Conservation (phyloP, 768 basidiomycete genomes). For the Tricholoma bakamatsutake region DNA sequence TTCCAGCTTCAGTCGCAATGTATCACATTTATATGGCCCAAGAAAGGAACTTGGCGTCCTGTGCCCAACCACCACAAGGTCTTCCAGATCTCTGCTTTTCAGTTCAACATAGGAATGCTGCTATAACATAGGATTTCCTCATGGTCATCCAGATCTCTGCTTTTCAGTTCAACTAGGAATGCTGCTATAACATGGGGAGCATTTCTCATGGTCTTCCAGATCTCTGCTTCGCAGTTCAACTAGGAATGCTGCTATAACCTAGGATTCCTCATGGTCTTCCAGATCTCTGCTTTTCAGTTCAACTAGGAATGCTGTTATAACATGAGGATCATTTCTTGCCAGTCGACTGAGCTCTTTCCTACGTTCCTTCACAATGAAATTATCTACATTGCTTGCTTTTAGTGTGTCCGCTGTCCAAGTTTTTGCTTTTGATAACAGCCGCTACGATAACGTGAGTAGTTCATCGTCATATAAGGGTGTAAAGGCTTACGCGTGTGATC, state of each 20-base stretch:
- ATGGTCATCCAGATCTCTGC: not conserved
- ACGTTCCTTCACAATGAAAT: constrained; percentile 8
- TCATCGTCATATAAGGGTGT: not conserved
- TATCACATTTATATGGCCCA: not conserved
- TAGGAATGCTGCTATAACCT: too few relatives aligned
- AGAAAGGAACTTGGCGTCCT: not conserved
- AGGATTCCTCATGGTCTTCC: not conserved
- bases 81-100: too few relatives aligned
- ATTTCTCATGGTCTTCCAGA: not conserved
- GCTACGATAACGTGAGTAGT: constrained; percentile 55
- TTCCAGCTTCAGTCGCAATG: not conserved
- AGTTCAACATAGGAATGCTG: too few relatives aligned
- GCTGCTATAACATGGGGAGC: not conserved
- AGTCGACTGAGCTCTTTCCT: not conserved
- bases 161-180: not conserved
- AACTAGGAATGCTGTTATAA: not conserved
- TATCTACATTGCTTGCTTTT: constrained; percentile 6
- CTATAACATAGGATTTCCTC: too few relatives aligned
- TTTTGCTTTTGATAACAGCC: constrained; percentile 46
- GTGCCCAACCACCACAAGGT: not conserved
- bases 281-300: not conserved
- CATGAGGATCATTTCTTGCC: not conserved
- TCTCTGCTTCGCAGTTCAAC: too few relatives aligned
- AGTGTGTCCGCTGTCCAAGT: constrained; percentile 9
- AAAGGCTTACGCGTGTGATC: not conserved